Conservation (phyloP, 2,329 filamentous ascomycete species). For the Fusarium chaquense region DNA sequence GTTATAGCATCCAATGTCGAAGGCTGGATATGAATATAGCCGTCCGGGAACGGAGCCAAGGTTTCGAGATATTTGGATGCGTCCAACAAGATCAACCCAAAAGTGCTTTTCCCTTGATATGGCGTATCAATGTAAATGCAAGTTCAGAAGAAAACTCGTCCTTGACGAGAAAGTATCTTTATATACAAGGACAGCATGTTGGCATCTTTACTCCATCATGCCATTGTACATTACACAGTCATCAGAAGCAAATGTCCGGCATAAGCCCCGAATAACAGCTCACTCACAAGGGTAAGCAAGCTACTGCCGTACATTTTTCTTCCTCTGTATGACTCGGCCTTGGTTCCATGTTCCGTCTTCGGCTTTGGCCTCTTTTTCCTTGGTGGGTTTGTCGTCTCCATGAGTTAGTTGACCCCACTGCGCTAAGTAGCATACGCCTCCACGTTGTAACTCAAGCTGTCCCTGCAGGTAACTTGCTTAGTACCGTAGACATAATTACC, state of each 20-base stretch:
- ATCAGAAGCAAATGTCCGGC: conserved; percentile 23
- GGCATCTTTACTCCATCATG: background rate
- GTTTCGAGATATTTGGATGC: conserved; percentile 26
- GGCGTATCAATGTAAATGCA: background rate
- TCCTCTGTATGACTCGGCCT: conserved; percentile 41
- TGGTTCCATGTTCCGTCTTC: conserved; percentile 41
- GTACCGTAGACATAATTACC: too few species aligned
- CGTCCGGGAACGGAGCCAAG: conserved; percentile 27
- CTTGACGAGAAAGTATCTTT: background rate
- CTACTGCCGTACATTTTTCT: background rate
- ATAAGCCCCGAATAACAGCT: conserved; percentile 32
- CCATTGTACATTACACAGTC: conserved; percentile 3
- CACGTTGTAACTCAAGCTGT: background rate
- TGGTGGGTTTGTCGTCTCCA: background rate
- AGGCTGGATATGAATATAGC: conserved; percentile 10
- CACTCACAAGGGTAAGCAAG: conserved; percentile 3
- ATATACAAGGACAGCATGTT: background rate
- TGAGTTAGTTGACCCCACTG: conserved; percentile 7
- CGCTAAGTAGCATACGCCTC: background rate
- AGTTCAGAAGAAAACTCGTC: background rate
- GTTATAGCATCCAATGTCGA: conserved; percentile 1
- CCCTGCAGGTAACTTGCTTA: too few species aligned
- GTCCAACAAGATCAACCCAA: background rate
- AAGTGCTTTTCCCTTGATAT: background rate
- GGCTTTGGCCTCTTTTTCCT: conserved; percentile 25